Evolutionary conservation across 345 rosid species (phyloP).

Genomic region (Populus alba): DNA sequence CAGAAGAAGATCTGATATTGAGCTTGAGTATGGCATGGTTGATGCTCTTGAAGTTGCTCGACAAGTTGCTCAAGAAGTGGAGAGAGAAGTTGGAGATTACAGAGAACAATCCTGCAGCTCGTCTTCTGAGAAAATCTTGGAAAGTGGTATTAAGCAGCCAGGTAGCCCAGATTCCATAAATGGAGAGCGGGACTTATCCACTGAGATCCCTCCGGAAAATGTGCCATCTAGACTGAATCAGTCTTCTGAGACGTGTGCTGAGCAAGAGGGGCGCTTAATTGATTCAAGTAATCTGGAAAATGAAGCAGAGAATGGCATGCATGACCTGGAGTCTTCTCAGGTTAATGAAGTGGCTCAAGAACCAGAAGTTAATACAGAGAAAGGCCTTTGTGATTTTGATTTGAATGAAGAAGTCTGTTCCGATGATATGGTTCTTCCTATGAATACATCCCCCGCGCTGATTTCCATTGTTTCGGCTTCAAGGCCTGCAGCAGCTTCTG

Average conservation of each 20-base stretch:
- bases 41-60: conserved; percentile 95
- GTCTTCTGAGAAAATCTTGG: conserved; percentile 49
- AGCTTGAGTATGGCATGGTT: conserved; percentile 66
- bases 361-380: conserved; percentile 49
- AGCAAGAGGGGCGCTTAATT: conserved; percentile 28
- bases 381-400: conserved; percentile 64
- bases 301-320: conserved; percentile 39
- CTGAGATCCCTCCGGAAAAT: conserved; percentile 38
- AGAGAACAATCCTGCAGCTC: conserved; percentile 64
- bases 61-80: conserved; percentile 89
- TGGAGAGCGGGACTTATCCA: conserved; percentile 26
- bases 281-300: conserved; percentile 32
- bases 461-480: conserved; percentile 62
- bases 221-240: conserved; percentile 39
- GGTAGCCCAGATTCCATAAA: conserved; percentile 48
- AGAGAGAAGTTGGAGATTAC: conserved; percentile 65
- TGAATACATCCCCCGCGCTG: conserved; percentile 41
- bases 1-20: conserved; percentile 49
- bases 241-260: conserved; percentile 38
- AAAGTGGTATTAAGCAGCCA: conserved; percentile 41
- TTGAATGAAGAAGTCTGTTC: conserved; percentile 76
- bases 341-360: conserved; percentile 53
- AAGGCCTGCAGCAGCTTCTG: conserved; percentile 48
- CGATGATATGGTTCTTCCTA: conserved; percentile 63
- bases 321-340: conserved; percentile 56